Evolutionary conservation across 768 basidiomycete genomes (phyloP), one percentile per base, ranked within the genome.

Genomic region (Brasilioporus rufonigricans): DNA sequence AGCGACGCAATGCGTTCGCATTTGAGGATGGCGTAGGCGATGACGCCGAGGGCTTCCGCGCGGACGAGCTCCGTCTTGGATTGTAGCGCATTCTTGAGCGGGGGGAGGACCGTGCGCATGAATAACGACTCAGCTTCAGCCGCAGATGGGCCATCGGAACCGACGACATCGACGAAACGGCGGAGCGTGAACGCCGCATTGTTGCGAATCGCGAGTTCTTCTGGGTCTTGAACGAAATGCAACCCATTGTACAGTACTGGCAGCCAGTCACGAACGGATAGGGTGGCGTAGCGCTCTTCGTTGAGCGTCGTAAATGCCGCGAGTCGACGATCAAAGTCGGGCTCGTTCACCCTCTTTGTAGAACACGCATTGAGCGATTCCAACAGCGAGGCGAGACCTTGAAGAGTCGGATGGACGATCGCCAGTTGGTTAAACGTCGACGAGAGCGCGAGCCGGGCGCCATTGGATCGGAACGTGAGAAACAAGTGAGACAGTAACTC

Each of bases 301-400:
- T 93, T 96, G 46, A 98, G 73, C 13, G 66, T 67, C 1, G 81
- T 75, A 71, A 92, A 97, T 0, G 91, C 93, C 1, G 71, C 68
- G 3, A 98, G 75, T 2, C 97, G 87, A 27, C 83, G 80, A 53
- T 95, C 91, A 60, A 97, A 98, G 69, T 98, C 93, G 3, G 94
- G 91, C 65, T 98, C 94, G 53, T 96, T 93, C 32, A 93, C 70
- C 8, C 93, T 80, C 62, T 84, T 88, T 1, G 70, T 69, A 1
- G 94, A 96, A 66, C 87, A 99, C 0, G 96, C 86, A 63, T 98
- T 98, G 58, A 98, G 77, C 0, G 78, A 77, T 9, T 79, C 80
- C 50, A 93, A 62, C 5, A 94, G 70, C 8, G 75, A 68, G 1
- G 85, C 79, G 1, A 91, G 55, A 31, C 62, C 53, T 39, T 71